Base-by-base conservation (phyloP, 176 grass and related monocot species). In the Echinochloa phyllopogon region DNA sequence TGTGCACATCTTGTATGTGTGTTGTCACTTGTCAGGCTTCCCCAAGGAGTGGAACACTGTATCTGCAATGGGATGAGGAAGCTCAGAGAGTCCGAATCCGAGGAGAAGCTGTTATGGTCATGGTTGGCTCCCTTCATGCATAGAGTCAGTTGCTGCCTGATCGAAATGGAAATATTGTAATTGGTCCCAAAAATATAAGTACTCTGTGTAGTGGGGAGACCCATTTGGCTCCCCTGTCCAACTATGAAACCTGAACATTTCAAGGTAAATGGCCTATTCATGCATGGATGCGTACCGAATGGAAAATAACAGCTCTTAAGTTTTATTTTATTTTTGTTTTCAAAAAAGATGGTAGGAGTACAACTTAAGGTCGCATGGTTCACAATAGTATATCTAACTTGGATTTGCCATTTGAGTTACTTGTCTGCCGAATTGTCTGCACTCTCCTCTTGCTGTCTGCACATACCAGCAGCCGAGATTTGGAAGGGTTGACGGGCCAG, bases 81-180 rank as follows among this genome's bases (percentile, higher is more conserved):
- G 56, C 75, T 45, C 69, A 85, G 65, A 87, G 87, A 43, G 84
- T 93, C 55, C 40, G 36, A 55, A 93, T 93, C 60, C 72, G 66
- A 33, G 91, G 91, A 70, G 84, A 93, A 87, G 84, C 87, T 36
- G 56, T 90, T 55, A 90, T 87, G 78, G 65, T 90, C 33, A 93
- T 93, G 87, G 69, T 78, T 58, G 91, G 91, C 36, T 78, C 84
- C 13, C 10, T 90, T 57, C 20, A 85, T 65, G 91, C 39, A 60
- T 93, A 72, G 75, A 40, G 55, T 43, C 11, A 77, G 12, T 47
- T 83, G 3, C 10, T 59, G 21, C 2, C n/a, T 48, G 43, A 27
- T 48, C 13, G 18, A 20, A 1, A 2, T 15, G 17, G 17, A 72
- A 7, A 49, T 49, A 8, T 9, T 48, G n/a, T 47, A 48, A 47